Evolutionary conservation across 139 green algal genomes (phyloP).

Genomic region (Picocystis salinarum): DNA sequence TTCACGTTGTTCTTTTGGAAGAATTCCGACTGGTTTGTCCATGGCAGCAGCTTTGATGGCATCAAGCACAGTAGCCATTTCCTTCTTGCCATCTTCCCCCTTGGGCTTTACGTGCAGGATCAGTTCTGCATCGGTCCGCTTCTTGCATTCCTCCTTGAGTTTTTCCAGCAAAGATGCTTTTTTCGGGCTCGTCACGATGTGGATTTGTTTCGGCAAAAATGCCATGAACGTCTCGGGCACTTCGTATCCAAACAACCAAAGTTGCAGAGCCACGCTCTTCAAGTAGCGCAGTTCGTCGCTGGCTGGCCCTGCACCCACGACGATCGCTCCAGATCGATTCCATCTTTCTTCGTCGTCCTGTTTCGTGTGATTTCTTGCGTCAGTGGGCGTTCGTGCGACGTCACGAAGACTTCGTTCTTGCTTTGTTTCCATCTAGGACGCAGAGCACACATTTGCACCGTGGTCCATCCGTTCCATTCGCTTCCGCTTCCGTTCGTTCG

Average conservation of each 20-base stretch:
- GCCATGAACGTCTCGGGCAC: constrained; percentile 76
- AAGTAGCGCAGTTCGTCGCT: constrained; percentile 63
- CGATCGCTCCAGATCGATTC: constrained; percentile 17
- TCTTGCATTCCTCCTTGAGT: constrained; percentile 16
- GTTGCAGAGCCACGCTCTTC: constrained; percentile 69
- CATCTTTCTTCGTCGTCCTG: background rate
- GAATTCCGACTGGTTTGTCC: constrained; percentile 3
- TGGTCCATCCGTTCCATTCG: background rate
- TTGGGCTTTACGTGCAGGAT: constrained; percentile 51
- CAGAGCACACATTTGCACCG: background rate
- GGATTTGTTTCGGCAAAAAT: constrained; percentile 45
- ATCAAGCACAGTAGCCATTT: constrained; percentile 12
- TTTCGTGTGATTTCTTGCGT: background rate
- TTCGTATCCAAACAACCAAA: constrained; percentile 90
- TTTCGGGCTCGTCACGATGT: constrained; percentile 67
- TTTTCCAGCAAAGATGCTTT: constrained; percentile 52
- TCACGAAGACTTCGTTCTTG: background rate
- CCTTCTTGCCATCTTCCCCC: constrained; percentile 38
- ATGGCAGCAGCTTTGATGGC: constrained; percentile 14
- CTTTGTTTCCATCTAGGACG: background rate
- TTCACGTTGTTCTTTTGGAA: constrained; percentile 13
- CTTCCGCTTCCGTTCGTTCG: background rate
- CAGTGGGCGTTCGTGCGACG: background rate
- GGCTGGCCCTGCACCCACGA: constrained; percentile 20
- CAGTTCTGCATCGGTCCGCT: constrained; percentile 23